Percentiles rank a stretch among this genome's conserved stretches.
Evolutionary conservation across 352 stramenopile genomes (phyloP).

Genomic region (Pythium plurisporium): DNA sequence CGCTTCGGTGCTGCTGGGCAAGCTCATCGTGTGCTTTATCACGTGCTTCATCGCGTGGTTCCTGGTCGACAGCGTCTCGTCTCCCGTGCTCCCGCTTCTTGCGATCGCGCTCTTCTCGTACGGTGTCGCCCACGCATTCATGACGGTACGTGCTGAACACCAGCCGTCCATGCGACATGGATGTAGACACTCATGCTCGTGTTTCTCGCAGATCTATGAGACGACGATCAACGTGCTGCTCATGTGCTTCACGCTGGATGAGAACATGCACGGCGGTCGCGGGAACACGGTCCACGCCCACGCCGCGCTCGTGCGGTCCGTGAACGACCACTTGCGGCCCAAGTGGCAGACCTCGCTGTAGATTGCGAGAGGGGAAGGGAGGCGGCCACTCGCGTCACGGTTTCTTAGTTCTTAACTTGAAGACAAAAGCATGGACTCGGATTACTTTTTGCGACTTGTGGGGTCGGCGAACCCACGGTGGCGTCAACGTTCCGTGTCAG

Average conservation of each 20-base stretch:
- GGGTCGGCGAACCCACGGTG: not conserved
- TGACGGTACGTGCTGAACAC: conserved; percentile 44
- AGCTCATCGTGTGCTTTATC: conserved; percentile 69
- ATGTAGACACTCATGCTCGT: not conserved
- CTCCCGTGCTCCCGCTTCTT: conserved; percentile 58
- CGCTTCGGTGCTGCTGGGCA: conserved; percentile 65
- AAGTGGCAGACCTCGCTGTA: conserved; percentile 83
- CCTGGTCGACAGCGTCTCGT: conserved; percentile 62
- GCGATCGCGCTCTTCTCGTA: conserved; percentile 73
- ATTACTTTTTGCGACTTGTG: not conserved
- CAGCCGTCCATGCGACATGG: not conserved
- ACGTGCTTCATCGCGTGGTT: conserved; percentile 71
- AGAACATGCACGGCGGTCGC: conserved; percentile 75
- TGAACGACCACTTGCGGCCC: conserved; percentile 78
- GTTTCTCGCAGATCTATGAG: conserved; percentile 65
- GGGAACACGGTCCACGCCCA: conserved; percentile 65
- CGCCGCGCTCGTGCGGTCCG: conserved; percentile 56
- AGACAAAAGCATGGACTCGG: too few relatives aligned
- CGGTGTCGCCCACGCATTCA: conserved; percentile 71
- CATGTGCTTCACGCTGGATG: conserved; percentile 82
- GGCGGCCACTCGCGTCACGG: not conserved
- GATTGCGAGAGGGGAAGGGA: not conserved
- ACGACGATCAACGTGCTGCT: conserved; percentile 83
- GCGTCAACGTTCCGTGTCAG: not conserved
- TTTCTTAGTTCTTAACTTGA: not conserved